Evolutionary conservation across 2,329 filamentous ascomycete species (phyloP), one percentile per base, ranked within the genome.

Genomic region (Penicillium sp.): DNA sequence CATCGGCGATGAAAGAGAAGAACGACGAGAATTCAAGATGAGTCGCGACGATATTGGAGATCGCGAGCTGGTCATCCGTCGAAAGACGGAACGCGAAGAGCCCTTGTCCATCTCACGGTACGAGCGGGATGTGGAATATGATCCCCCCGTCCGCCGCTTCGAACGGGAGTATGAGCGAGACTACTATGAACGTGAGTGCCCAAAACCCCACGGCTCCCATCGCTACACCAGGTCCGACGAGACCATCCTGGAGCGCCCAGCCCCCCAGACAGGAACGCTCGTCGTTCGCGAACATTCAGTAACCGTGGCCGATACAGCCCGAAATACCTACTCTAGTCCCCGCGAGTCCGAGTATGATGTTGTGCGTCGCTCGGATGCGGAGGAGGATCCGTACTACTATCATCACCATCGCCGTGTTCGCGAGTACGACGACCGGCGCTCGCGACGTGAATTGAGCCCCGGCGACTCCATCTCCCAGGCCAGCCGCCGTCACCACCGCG

Each of bases 361-460:
- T 55, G 78, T 87, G 60, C 84, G 86, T 65, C 84, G 84, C 39
- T 78, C 84, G 25, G 84, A 87, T 62, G 74, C 81, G 25, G 75
- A 79, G n/a, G 73, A 82, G 58, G 84, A 87, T 39, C 82, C 86
- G 60, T 87, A 87, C 69, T 87, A 86, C 68, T 87, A 87, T 69
- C 83, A 87, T 66, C 82, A 84, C 57, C 78, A 87, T 66, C 82
- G 85, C 58, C 77, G 81, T 43, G 75, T 83, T 45, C 80, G 82
- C 56, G 83, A 86, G 68, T 78, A 84, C 42, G 83, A 85, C 31
- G 79, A 82, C 57, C 78, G 79, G 57, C 73, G 75, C 62, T 68
- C 73, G 58, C 72, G 79, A 22, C 79, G 76, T 54, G 79, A 82
- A 59, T 68, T 84, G 50, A 81, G 81, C 59, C 82, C 83, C 5